phyloP scores from a whole-genome alignment of 768 basidiomycete species.

The Dioszegia hungarica region DNA sequence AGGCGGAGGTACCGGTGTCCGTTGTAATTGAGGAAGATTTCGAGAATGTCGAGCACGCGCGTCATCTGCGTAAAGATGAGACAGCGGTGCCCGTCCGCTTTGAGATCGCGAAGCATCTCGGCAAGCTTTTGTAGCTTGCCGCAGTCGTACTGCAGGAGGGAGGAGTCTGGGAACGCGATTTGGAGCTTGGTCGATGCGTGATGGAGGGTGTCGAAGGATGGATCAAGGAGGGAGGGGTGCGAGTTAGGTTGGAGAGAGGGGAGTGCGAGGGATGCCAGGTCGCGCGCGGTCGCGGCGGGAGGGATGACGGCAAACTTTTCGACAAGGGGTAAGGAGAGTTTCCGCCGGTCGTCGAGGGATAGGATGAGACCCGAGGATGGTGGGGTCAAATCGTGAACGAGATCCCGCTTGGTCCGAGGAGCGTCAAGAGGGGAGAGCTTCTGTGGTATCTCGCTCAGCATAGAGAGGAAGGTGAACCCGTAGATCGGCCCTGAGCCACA shows the following conservation, averaged over 20 bases:
- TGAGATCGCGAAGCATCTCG: slow-evolving; percentile 72
- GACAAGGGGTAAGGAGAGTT: slow-evolving; percentile 56
- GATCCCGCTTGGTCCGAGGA: slow-evolving; percentile 10
- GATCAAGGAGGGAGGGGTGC: slow-evolving; percentile 43
- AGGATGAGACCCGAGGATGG: slow-evolving; percentile 57
- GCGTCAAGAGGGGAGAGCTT: slow-evolving; percentile 19
- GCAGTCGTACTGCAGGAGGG: slow-evolving; percentile 88
- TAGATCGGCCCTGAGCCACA: slow-evolving; percentile 54
- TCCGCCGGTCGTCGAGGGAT: slow-evolving; percentile 61
- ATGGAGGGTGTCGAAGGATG: slow-evolving; percentile 69
- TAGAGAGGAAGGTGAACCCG: slow-evolving; percentile 40
- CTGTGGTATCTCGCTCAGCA: slow-evolving; percentile 50
- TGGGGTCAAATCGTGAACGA: slow-evolving; percentile 22
- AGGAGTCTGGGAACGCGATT: slow-evolving; percentile 87
- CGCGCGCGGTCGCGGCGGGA: slow-evolving; percentile 68
- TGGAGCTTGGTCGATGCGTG: slow-evolving; percentile 72
- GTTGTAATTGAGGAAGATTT: slow-evolving; percentile 85
- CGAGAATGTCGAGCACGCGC: slow-evolving; percentile 83
- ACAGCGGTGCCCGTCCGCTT: slow-evolving; percentile 79
- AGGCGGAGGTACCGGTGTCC: slow-evolving; percentile 90
- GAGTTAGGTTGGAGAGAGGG: slow-evolving; percentile 49
- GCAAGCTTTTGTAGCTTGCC: slow-evolving; percentile 86
- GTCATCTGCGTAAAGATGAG: slow-evolving; percentile 99
- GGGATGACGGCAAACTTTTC: slow-evolving; percentile 76
- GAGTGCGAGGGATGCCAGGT: slow-evolving; percentile 64